Percentiles rank a stretch among this genome's conserved stretches.
phyloP scores from a whole-genome alignment of 768 basidiomycete species.

The Mycena rebaudengoi region DNA sequence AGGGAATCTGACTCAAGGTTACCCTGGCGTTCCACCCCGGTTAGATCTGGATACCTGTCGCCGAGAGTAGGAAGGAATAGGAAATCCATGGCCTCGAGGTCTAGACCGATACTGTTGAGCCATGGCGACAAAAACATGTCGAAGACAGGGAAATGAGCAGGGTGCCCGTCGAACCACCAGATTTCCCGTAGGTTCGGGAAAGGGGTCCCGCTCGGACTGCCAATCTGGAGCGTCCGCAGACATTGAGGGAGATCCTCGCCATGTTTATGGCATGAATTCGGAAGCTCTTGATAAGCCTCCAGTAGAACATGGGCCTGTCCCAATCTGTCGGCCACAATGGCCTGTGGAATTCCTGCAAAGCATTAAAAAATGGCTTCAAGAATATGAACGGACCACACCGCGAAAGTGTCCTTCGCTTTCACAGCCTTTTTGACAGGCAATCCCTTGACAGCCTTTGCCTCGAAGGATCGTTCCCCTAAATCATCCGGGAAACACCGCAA shows the following conservation, averaged over 20 bases:
- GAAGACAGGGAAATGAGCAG: background rate
- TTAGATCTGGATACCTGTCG: background rate
- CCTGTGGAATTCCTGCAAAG: background rate
- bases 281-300: background rate
- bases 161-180: background rate
- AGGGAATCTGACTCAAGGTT: background rate
- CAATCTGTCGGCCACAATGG: background rate
- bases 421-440: too few relatives aligned
- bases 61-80: background rate
- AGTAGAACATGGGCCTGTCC: background rate
- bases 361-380: background rate
- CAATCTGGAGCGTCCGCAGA: background rate
- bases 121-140: background rate
- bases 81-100: background rate
- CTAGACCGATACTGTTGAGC: background rate
- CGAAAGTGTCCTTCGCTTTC: background rate
- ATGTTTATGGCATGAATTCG: background rate
- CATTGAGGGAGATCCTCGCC: background rate
- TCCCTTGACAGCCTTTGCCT: too few relatives aligned
- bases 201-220: background rate
- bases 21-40: background rate
- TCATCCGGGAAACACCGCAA: background rate
- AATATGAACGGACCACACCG: background rate
- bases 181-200: background rate
- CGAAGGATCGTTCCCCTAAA: background rate